Percentiles rank a stretch among this genome's conserved stretches.
Conservation (phyloP, 2,329 filamentous ascomycete genomes). For the Colletotrichum tropicale region DNA sequence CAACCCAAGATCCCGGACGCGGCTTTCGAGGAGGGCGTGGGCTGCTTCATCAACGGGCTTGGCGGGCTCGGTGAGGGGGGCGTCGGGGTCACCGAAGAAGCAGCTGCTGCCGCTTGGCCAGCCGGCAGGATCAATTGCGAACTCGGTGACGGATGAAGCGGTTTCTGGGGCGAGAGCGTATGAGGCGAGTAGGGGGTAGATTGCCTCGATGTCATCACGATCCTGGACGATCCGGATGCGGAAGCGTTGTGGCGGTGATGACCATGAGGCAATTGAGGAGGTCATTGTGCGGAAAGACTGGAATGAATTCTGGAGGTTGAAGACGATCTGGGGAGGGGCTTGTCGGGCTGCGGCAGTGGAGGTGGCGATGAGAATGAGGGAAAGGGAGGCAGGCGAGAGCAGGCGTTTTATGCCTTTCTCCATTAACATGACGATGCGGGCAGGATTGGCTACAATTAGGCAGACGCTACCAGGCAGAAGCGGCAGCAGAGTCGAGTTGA, state of each 20-base stretch:
- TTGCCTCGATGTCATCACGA: background rate
- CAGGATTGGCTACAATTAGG: background rate
- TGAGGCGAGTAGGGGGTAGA: background rate
- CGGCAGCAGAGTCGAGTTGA: rapidly evolving
- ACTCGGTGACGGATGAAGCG: background rate
- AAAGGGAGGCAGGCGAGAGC: background rate
- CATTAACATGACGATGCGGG: rapidly evolving
- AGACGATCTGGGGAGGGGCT: background rate
- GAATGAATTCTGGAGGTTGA: background rate
- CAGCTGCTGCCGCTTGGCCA: background rate
- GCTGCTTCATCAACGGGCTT: background rate
- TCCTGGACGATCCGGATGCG: background rate
- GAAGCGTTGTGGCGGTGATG: background rate
- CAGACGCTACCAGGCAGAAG: background rate
- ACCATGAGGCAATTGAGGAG: background rate
- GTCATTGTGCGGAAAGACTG: background rate
- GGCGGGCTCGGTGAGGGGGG: background rate
- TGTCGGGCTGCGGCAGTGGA: background rate
- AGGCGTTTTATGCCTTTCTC: background rate
- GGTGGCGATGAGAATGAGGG: background rate
- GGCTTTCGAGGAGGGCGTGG: background rate
- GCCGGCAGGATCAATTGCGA: background rate
- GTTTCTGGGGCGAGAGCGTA: background rate
- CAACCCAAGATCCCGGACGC: background rate
- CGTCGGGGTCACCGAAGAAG: background rate